Evolutionary conservation across 257 asterid genomes (phyloP), one percentile per base, ranked within the genome.

Genomic region (Scutellaria barbata): DNA sequence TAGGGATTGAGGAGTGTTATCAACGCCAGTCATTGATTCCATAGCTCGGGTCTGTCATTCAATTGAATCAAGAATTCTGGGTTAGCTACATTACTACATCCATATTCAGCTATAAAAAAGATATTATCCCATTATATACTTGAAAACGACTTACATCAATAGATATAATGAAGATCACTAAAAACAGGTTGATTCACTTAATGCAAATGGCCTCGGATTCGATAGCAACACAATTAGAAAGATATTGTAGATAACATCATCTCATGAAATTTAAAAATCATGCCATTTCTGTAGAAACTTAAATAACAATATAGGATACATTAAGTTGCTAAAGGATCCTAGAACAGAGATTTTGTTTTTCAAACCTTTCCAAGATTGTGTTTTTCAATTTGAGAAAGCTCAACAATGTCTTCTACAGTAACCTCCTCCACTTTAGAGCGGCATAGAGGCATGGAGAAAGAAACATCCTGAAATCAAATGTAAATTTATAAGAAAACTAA

Each of bases 371-470:
- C 90, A 11, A 83, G 83, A 83, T 89, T 86, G 78, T 86, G 80
- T 73, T 86, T 93, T 75, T 82, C 88, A 47, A 86, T 87, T 78
- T 87, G 90, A 69, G 97, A 83, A 76, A 90, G 96, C 76, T 84
- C 97, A 69, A 81, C 86, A 77, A 88, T 84, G 79, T 94, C 96
- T 74, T 91, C 97, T 74, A 88, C 81, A 71, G 83, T 77, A 67
- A 79, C 84, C 81, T 94, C 96, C 85, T 89, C 96, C 81, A 88
- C 84, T 73, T 79, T 89, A 33, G 90, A 85, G 77, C 60, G 76
- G 72, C 89, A 86, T 79, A 91, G 96, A 73, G 97, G 99, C 99
- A 94, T 91, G 57, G 96, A 75, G 81, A 87, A 94, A 72, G 82
- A 80, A 79, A 87, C 86, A 64, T 80, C 96, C 99, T 95, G 88